Evolutionary conservation across 140 eudicot species (phyloP).

Genomic region (Ambrosia hybrid): DNA sequence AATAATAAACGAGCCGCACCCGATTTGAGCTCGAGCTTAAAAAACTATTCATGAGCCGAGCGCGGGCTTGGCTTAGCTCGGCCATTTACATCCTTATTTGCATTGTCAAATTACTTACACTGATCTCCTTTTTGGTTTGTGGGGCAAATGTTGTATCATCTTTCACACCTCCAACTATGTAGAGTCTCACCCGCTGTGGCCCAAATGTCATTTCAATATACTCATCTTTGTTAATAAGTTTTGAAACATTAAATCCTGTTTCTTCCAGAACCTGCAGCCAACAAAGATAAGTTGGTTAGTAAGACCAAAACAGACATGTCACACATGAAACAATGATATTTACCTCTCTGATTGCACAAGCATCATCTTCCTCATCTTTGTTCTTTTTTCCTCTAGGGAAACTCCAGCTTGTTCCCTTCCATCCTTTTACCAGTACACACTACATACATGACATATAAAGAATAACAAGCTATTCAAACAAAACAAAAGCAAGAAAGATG

Average conservation of each 20-base stretch:
- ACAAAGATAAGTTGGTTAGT: constrained; percentile 7
- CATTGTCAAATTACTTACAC: constrained; percentile 55
- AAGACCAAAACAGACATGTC: not conserved
- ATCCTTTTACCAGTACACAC: constrained; percentile 98
- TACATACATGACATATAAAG: constrained; percentile 18
- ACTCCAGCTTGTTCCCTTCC: constrained; percentile 99
- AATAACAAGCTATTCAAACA: too few species aligned
- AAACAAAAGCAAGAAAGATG: too few species aligned
- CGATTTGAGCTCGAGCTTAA: too few species aligned
- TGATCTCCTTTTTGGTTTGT: constrained; percentile 90
- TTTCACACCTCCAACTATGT: constrained; percentile 90
- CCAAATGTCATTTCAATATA: constrained; percentile 87
- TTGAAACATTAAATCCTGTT: constrained; percentile 92
- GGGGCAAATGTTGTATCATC: constrained; percentile 96
- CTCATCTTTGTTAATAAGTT: constrained; percentile 83
- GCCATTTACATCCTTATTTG: not conserved
- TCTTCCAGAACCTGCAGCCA: constrained; percentile 90
- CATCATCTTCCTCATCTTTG: constrained; percentile 97
- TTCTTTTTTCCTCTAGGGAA: constrained; percentile 98
- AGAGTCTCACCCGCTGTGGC: constrained; percentile 93
- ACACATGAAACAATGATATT: constrained; percentile 7
- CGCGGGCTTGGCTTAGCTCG: too few species aligned
- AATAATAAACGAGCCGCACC: too few species aligned
- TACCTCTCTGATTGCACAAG: constrained; percentile 97
- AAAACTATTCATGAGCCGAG: too few species aligned